Base-by-base conservation (phyloP, 2,329 filamentous ascomycete species). In the Karstenula rhodostoma region DNA sequence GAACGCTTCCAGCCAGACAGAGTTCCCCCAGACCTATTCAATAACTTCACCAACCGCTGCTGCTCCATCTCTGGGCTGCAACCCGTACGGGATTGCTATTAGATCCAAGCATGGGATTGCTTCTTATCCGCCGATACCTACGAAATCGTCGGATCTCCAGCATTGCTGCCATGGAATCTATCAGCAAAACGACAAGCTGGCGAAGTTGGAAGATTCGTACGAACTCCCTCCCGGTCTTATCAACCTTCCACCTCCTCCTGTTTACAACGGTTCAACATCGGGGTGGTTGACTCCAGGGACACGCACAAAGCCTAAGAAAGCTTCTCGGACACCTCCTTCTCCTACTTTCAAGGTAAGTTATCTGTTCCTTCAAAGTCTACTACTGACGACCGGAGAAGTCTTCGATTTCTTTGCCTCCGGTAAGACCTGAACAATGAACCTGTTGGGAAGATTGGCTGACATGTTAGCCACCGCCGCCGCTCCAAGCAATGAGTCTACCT, bases 401-500 rank as follows among this genome's bases (percentile, higher is more conserved):
- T 23, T 6, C 25, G 2, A 43, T 43, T 15, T 13, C 37, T 32
- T 4, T 43, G 2, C 57, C 57, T 27, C 64, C 58, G 19, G 60
- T 63, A 44, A 58, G 56, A 22, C 10, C 23, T 35, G 43, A 9
- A 19, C 2, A 9, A 23, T n/a, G 1, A 22, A 23, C 25, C 13
- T 29, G 9, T 19, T n/a, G 15, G 3, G 15, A 27, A 29, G 40
- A 50, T 29, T 13, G n/a, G 23, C 49, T 60, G 40, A 56, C 60
- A 22, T 58, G 54, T 47, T 61, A 59, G 22, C 56, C 54, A 48
- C 67, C 61, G 1, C 70, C 63, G 19, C 67, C 62, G 19, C 63
- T 62, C 8, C 49, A 33, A n/a, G 29, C 29, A 32, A 32, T 32
- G 8, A 9, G 29, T 32, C 29, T 32, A 10, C 29, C 29, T 1